Base-by-base conservation (phyloP, 805 yeast species). In the Cyberlindnera japonica region DNA sequence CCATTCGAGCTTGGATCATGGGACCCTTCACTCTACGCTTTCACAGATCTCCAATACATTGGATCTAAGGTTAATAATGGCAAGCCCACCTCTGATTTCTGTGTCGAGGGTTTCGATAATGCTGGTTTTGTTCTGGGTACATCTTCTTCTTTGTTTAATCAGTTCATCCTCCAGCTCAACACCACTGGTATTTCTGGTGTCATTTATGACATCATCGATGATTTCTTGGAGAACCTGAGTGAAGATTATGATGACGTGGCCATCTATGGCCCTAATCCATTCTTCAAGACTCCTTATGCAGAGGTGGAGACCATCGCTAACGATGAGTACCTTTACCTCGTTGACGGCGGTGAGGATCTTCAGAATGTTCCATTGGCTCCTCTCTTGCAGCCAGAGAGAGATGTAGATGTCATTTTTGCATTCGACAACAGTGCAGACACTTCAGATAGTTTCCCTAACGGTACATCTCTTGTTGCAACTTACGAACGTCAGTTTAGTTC, bases 1-100 rank as follows among this genome's bases (percentile, higher is more conserved):
- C 90, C 95, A 12, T 81, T 67, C 52, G 85, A 82, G 57, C 63
- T 88, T 55, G 96, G 96, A 12, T 80, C 95, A 5, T 88, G 95
- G 95, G 96, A 89, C 57, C 83, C 87, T 12, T 67, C 82, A 2
- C 62, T 85, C 40, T 68, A 72, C 40, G 65, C 82, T 3, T 88
- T 89, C 61, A 69, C 80, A 11, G 81, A 83, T 44, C 66, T 72
- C 42, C 72, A 78, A 59, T 87, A 83, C 57, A 59, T 85, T 35
- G 96, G 96, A 9, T 71, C 95, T 1, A 61, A 71, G 17, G 45
- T 48, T 9, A 35, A 40, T 15, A 36, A 48, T 17, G 51, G 51
- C 38, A 15, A 21, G 10, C 51, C 51, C 34, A 26, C 33, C 69
- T 81, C 34, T n/a, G 62, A 65, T 14, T 55, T 58, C 15, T 89